Percentiles rank a stretch among this genome's conserved stretches.
phyloP scores from a whole-genome alignment of 768 basidiomycete genomes.

The Termitomyces sp. region DNA sequence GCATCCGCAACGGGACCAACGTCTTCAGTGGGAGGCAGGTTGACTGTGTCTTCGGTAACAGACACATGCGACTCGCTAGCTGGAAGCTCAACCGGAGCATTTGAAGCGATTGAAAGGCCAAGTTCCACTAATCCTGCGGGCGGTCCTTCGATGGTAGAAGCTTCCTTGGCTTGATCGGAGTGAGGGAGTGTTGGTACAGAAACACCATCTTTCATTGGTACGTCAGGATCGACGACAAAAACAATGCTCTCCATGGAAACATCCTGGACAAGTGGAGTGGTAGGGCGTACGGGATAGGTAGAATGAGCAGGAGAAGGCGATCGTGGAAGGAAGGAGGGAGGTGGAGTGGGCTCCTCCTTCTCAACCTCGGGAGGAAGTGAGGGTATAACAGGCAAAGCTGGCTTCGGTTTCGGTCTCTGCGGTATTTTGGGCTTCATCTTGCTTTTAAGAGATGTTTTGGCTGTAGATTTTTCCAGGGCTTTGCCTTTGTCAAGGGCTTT shows the following conservation, averaged over 20 bases:
- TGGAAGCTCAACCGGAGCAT: background rate
- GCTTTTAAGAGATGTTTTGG: constrained; percentile 28
- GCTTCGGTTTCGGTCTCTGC: constrained; percentile 23
- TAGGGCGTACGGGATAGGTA: background rate
- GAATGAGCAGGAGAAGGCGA: background rate
- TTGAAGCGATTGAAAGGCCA: background rate
- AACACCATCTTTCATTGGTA: background rate
- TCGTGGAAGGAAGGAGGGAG: constrained; percentile 1
- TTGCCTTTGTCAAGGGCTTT: constrained; percentile 9
- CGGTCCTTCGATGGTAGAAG: background rate
- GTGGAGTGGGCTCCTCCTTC: background rate
- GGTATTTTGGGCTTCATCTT: constrained; percentile 28
- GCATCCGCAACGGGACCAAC: background rate
- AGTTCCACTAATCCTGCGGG: background rate
- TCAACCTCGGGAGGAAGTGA: background rate
- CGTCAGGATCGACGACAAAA: background rate
- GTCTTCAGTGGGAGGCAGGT: background rate
- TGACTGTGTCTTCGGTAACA: background rate
- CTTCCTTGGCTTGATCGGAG: background rate
- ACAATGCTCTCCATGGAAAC: constrained; percentile 5
- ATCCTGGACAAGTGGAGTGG: constrained; percentile 3
- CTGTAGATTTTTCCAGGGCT: constrained; percentile 9
- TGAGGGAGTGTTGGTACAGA: background rate
- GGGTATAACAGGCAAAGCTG: constrained; percentile 14
- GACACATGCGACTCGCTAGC: background rate